Base-by-base conservation (phyloP, 306 rosid genomes). In the Inga laurina region DNA sequence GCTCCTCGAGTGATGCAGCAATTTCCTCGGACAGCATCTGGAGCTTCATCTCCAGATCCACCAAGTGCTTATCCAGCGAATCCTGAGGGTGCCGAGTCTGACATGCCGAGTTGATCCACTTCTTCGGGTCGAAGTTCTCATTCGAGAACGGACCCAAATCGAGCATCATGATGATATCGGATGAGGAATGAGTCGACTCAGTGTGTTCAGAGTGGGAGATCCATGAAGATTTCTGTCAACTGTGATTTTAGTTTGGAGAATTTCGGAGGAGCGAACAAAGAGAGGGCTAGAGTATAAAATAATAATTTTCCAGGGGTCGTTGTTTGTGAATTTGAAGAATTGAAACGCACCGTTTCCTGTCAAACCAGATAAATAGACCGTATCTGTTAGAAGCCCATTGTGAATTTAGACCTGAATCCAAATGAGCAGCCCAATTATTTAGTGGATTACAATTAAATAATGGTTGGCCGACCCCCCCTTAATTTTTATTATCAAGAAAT, bases 1-100 rank as follows among this genome's bases (percentile, higher is more conserved):
- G 97, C 46, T 97, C 99, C 88, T 97, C 97, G 35, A 94, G 97
- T 9, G 98, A 92, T 10, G 97, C 95, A 35, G 94, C 91, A 84
- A 97, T 94, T 90, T 97, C 97, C 83, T 97, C 98, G 34, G 97
- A 97, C 15, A 87, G 84, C 97, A 97, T 94, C 87, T 97, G 99
- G 79, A 97, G 97, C 88, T 90, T 97, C 98, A 94, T 92, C 75
- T 97, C 99, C 81, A 92, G 76, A 89, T 97, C 99, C 56, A 90
- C 91, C 14, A 92, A 85, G 83, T 97, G 97, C 34, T 97, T 92
- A 72, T 94, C 99, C 75, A 97, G 76, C 2, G 97, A 83, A 8
- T 92, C 97, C 86, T 94, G 94, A 1, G 94, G 92, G 78, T 93
- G 99, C 22, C 99, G 99, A 82, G 72, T 84, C 92, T 94, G 97